Evolutionary conservation across 1,139 yeast genomes (phyloP).

Genomic region (Yamadazyma kanchanaburiensis): DNA sequence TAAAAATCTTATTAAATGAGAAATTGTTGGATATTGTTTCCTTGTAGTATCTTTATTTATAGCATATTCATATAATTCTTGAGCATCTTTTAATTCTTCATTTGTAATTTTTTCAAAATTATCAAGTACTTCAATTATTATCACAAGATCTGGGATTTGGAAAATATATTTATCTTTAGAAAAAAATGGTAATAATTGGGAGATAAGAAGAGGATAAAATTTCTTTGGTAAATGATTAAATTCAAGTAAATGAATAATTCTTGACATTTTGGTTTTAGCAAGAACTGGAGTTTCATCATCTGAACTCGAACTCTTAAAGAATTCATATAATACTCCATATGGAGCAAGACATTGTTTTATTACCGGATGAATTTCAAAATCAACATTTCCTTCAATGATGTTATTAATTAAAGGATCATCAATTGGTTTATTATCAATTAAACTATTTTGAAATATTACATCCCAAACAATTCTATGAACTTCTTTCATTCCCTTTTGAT

Average conservation of each 20-base stretch:
- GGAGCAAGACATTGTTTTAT: slow-evolving; percentile 71
- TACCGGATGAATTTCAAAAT: slow-evolving; percentile 47
- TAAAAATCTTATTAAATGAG: slow-evolving; percentile 22
- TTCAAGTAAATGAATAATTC: slow-evolving; percentile 51
- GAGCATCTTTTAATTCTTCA: slow-evolving; percentile 27
- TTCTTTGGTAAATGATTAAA: slow-evolving; percentile 66
- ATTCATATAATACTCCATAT: slow-evolving; percentile 61
- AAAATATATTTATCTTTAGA: slow-evolving; percentile 20
- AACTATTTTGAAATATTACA: slow-evolving; percentile 55
- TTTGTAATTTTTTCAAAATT: slow-evolving; percentile 32
- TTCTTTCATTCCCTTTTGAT: slow-evolving; percentile 31
- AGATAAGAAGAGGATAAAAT: slow-evolving; percentile 48
- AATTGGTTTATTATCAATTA: slow-evolving; percentile 51
- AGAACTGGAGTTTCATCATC: slow-evolving; percentile 20
- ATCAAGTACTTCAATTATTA: slow-evolving; percentile 48
- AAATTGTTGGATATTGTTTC: slow-evolving; percentile 11
- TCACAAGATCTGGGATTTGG: slow-evolving; percentile 43
- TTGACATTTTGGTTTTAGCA: slow-evolving; percentile 20
- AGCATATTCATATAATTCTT: slow-evolving; percentile 29
- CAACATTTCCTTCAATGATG: slow-evolving; percentile 37
- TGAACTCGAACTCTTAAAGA: slow-evolving; percentile 34
- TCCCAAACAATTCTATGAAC: slow-evolving; percentile 45
- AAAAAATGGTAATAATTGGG: slow-evolving; percentile 49
- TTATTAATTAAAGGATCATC: slow-evolving; percentile 55
- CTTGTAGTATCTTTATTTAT: slow-evolving; percentile 16